Conservation (phyloP, 805 yeast species). For the Metschnikowia chrysomelidarum region DNA sequence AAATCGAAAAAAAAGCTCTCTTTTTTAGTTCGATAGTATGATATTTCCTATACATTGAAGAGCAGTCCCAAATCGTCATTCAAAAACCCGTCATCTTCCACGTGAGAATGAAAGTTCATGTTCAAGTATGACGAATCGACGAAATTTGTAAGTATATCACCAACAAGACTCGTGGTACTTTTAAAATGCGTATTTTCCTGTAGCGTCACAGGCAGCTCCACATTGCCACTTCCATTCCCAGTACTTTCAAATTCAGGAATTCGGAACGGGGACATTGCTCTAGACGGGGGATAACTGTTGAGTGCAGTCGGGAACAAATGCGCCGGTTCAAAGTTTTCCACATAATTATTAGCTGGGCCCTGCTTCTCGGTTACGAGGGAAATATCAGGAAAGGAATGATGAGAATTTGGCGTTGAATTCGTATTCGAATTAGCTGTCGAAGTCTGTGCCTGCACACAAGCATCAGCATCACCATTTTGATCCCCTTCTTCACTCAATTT, state of each 20-base stretch:
- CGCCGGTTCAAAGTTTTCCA: constrained; percentile 55
- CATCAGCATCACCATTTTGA: constrained; percentile 1
- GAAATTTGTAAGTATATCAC: constrained; percentile 32
- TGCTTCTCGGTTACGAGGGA: constrained; percentile 53
- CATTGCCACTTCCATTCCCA: too few species aligned
- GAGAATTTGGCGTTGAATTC: constrained; percentile 37
- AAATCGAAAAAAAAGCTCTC: too few species aligned
- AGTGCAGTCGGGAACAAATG: constrained; percentile 50
- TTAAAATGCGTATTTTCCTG: constrained; percentile 9
- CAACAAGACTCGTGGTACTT: constrained; percentile 9
- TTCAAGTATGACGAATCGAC: constrained; percentile 41
- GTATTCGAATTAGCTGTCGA: constrained; percentile 8
- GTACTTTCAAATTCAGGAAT: constrained; percentile 3
- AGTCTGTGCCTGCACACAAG: constrained; percentile 1
- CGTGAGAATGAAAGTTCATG: constrained; percentile 37
- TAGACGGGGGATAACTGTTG: constrained; percentile 34
- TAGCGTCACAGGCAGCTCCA: constrained; percentile 7
- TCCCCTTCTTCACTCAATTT: constrained; percentile 11
- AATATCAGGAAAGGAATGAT: constrained; percentile 49
- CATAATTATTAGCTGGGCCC: constrained; percentile 44
- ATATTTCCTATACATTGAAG: constrained; percentile 10
- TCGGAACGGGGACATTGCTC: constrained; percentile 34
- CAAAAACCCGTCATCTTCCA: constrained; percentile 17
- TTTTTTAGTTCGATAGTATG: too few species aligned
- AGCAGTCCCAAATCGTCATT: constrained; percentile 19